These are phyloP conservation scores for Colletotrichum incanum DNA, from an alignment of 2,329 filamentous ascomycete species.

Conservation along the genomic window DNA sequence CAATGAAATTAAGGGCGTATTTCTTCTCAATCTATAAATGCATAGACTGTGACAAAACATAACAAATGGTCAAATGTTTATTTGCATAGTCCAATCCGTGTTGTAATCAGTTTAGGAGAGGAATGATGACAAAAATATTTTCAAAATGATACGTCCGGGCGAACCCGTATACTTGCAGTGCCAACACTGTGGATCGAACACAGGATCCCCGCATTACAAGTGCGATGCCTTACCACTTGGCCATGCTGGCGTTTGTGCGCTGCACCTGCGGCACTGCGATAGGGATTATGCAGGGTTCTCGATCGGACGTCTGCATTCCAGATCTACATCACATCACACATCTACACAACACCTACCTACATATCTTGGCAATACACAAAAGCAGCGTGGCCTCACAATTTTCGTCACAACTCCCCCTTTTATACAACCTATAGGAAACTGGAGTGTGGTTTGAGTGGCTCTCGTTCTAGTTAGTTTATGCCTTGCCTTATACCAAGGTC, in stretches of 20 bases:
- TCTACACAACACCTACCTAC: background rate
- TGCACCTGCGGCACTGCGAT: background rate
- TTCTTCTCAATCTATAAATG: background rate
- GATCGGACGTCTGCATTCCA: background rate
- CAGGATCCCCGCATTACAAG: slow-evolving; percentile 55
- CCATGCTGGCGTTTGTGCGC: slow-evolving; percentile 47
- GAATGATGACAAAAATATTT: background rate
- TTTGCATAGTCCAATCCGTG: no score
- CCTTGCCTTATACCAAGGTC: background rate
- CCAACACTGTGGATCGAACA: slow-evolving; percentile 54
- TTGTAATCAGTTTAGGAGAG: no score
- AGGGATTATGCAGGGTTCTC: background rate
- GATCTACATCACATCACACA: background rate
- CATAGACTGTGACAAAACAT: background rate
- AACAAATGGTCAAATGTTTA: background rate
- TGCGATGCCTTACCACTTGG: slow-evolving; percentile 55
- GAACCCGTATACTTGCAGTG: slow-evolving; percentile 13
- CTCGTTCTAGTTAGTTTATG: background rate
- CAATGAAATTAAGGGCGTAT: background rate
- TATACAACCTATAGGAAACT: background rate
- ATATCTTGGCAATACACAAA: background rate
- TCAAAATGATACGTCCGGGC: accelerated
- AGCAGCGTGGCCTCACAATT: no score
- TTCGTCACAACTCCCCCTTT: no score
- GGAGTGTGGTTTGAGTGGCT: background rate